phyloP scores from a whole-genome alignment of 2,329 filamentous ascomycete genomes.

The Penicillium digitatum region DNA sequence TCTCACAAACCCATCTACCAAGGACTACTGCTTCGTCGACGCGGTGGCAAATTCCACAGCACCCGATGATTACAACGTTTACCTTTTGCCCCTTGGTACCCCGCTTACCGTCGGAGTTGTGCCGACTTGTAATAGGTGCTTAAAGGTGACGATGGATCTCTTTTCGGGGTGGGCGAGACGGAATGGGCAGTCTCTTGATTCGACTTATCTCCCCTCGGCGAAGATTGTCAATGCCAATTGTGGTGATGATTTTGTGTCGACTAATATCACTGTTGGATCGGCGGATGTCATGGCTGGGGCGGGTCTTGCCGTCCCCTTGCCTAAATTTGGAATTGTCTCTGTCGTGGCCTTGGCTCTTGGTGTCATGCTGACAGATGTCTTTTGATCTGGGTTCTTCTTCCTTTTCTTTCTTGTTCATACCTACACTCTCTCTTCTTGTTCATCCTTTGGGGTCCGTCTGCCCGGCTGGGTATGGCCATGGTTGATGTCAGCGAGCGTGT shows the following conservation, averaged over 20 bases:
- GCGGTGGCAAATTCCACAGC: slow-evolving; percentile 73
- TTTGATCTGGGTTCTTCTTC: slow-evolving; percentile 6
- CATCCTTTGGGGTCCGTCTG: slow-evolving; percentile 6
- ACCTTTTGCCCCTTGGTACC: slow-evolving; percentile 78
- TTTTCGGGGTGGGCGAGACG: slow-evolving; percentile 68
- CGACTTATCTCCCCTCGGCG: slow-evolving; percentile 69
- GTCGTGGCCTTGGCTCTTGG: slow-evolving; percentile 8
- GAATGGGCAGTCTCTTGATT: slow-evolving; percentile 60
- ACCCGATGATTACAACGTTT: slow-evolving; percentile 71
- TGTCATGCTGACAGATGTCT: not conserved
- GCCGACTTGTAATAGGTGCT: slow-evolving; percentile 73
- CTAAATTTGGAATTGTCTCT: not conserved
- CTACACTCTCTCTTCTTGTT: slow-evolving; percentile 2
- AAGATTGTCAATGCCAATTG: slow-evolving; percentile 65
- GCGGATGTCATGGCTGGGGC: slow-evolving; percentile 12
- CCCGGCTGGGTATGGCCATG: slow-evolving; percentile 19
- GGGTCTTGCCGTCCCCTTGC: slow-evolving; percentile 4
- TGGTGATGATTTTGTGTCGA: slow-evolving; percentile 53
- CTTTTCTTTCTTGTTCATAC: not conserved
- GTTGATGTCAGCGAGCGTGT: slow-evolving; percentile 28
- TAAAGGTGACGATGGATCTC: slow-evolving; percentile 75
- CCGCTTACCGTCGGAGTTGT: slow-evolving; percentile 56
- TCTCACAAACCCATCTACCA: slow-evolving; percentile 61
- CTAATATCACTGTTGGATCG: slow-evolving; percentile 39
- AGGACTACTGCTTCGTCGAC: slow-evolving; percentile 73